These are phyloP conservation scores for Lipomyces mesembrius DNA, from an alignment of 805 yeast genomes.

Conservation along the genomic window DNA sequence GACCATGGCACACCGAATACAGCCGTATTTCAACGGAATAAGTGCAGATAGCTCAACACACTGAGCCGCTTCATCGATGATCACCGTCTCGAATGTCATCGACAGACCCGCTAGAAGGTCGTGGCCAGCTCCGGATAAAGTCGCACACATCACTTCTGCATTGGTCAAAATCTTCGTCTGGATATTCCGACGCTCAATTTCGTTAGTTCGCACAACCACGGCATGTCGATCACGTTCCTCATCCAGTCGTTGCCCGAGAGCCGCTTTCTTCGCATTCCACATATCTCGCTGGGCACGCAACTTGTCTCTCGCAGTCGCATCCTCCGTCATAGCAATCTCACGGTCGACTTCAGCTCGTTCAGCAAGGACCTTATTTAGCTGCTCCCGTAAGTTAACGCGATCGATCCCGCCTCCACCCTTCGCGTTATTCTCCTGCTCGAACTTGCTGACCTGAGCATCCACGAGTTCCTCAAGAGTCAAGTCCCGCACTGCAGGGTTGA, in stretches of 20 bases:
- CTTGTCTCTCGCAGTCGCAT: constrained; percentile 38
- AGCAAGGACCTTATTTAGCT: constrained; percentile 56
- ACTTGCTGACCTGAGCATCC: constrained; percentile 56
- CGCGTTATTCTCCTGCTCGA: constrained; percentile 32
- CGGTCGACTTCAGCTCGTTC: constrained; percentile 63
- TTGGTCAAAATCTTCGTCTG: constrained; percentile 72
- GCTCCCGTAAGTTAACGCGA: constrained; percentile 52
- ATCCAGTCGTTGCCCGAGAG: constrained; percentile 73
- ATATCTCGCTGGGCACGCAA: constrained; percentile 56
- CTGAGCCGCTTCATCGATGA: constrained; percentile 97
- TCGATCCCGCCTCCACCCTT: constrained; percentile 46
- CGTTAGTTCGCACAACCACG: constrained; percentile 72
- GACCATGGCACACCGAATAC: constrained; percentile 89
- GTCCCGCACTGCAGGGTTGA: constrained; percentile 79
- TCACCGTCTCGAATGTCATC: constrained; percentile 83
- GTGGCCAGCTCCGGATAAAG: constrained; percentile 93
- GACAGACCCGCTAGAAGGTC: constrained; percentile 76
- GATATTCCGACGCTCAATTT: constrained; percentile 72
- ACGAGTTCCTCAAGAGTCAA: constrained; percentile 85
- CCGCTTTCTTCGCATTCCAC: constrained; percentile 65
- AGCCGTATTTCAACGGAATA: constrained; percentile 90
- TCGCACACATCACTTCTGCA: constrained; percentile 87
- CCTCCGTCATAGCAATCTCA: constrained; percentile 45
- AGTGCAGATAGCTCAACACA: constrained; percentile 91
- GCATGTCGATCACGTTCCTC: constrained; percentile 75